A percentile compares a stretch with the other conserved stretches of the same genome.
phyloP scores from a whole-genome alignment of 108 stramenopile species.

The Nannochloropsis gaditana region DNA sequence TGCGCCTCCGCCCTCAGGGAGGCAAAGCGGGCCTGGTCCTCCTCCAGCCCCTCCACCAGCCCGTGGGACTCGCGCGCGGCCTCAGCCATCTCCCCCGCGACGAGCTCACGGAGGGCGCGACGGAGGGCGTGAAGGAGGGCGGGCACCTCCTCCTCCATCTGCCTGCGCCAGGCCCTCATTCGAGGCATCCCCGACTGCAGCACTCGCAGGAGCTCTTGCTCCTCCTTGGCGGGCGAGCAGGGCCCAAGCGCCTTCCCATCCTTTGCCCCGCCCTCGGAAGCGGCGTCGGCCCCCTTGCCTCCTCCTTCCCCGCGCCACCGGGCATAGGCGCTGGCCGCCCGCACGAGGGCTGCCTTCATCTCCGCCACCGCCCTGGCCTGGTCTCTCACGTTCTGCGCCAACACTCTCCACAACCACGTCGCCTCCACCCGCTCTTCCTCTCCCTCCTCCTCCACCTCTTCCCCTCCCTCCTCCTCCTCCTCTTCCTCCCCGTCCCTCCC shows the following conservation, averaged over 20 bases:
- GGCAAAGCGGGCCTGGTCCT: background rate
- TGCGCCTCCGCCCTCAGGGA: background rate
- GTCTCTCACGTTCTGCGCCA: background rate
- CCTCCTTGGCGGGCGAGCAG: background rate
- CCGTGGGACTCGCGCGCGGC: background rate
- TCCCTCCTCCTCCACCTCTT: no score
- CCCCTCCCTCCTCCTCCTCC: no score
- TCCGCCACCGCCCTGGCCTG: background rate
- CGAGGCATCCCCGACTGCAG: background rate
- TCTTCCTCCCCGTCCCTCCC: no score
- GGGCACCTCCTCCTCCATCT: background rate
- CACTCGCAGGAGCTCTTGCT: background rate
- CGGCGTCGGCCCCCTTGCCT: no score
- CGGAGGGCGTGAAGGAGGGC: background rate
- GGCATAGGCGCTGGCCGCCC: background rate
- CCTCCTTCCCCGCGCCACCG: background rate
- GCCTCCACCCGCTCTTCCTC: background rate
- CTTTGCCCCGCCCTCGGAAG: no score
- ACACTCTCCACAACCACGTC: background rate
- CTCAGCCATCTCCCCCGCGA: background rate
- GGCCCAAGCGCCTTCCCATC: background rate
- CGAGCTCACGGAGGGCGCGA: background rate
- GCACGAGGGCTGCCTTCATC: background rate
- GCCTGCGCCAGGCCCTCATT: background rate
- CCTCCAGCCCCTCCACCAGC: background rate